Base-by-base conservation (phyloP, 2,329 filamentous ascomycete species). In the Aspergillus ruber region DNA sequence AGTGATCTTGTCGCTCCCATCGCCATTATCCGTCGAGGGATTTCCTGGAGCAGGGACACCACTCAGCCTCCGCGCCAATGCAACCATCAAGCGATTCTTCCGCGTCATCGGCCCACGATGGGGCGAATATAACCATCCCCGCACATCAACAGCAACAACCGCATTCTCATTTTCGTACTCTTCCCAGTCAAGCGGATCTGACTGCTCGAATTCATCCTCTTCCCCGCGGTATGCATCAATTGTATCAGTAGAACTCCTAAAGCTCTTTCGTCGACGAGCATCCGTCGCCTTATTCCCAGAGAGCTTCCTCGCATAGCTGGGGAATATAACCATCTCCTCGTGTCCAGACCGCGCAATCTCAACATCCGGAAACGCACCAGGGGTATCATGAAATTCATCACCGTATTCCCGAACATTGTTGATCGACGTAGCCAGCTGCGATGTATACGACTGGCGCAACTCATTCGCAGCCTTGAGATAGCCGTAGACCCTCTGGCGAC, bases 241-340 rank as follows among this genome's bases (percentile, higher is more conserved):
- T 25, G 62, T 68, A 39, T 59, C 56, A 46, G 50, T 58, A 6
- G 63, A 66, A 27, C 57, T 61, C 7, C 62, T 57, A 29, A 10
- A 29, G 25, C 25, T 12, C n/a, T 58, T 58, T 29, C 44, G 49
- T n/a, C 48, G 56, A 32, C 9, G 20, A 33, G 58, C 57, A 27
- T 49, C 49, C 36, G 60, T 47, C 18, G 49, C 39, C n/a, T 67
- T 66, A 53, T 68, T 65, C 55, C 73, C 84, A 29, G 80, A 67
- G 64, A 94, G 85, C 51, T 77, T 78, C 62, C 90, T 83, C 7
- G 88, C 89, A 65, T 98, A 98, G 45, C 89, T 96, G 0, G 93
- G 93, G 57, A 98, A 98, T 20, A 98, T 66, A 8, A 98, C 82
- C 83, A 98, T 88, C 71, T 97, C 88, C 65, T 96, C 90, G 50